phyloP scores from a whole-genome alignment of 805 yeast genomes.

The Kuraishia ogatae region DNA sequence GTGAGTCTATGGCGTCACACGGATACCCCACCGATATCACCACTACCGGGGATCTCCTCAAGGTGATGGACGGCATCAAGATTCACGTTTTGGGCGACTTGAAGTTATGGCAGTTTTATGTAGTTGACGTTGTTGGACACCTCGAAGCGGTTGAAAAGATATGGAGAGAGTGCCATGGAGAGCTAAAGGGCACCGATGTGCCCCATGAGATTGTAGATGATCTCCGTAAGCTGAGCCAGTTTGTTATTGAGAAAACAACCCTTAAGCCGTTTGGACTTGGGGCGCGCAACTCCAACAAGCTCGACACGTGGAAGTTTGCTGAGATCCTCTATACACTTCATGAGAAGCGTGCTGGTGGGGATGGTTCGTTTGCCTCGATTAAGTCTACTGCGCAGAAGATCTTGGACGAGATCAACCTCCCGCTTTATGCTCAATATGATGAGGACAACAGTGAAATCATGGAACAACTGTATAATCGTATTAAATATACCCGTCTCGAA shows the following conservation, averaged over 20 bases:
- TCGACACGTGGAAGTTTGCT: constrained; percentile 44
- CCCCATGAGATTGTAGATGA: constrained; percentile 34
- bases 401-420: constrained; percentile 70
- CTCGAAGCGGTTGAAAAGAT: constrained; percentile 27
- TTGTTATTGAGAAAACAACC: constrained; percentile 32
- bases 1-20: constrained; percentile 42
- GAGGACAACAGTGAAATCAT: constrained; percentile 58
- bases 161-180: constrained; percentile 20
- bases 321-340: constrained; percentile 35
- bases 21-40: constrained; percentile 55
- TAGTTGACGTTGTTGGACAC: constrained; percentile 43
- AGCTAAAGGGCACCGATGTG: constrained; percentile 20
- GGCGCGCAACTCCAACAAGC: constrained; percentile 40
- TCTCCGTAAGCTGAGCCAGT: constrained; percentile 37
- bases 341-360: constrained; percentile 15
- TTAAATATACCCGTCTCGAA: constrained; percentile 69
- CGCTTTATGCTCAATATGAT: constrained; percentile 67
- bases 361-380: constrained; percentile 20
- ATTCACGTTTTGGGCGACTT: constrained; percentile 57
- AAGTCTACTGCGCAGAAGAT: constrained; percentile 37
- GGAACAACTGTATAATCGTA: constrained; percentile 67
- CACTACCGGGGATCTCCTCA: constrained; percentile 43
- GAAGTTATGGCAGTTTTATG: constrained; percentile 85
- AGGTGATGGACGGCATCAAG: constrained; percentile 60
- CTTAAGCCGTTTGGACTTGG: constrained; percentile 35